phyloP scores from a whole-genome alignment of 2,329 filamentous ascomycete species.

The Lasiodiplodia sp. region DNA sequence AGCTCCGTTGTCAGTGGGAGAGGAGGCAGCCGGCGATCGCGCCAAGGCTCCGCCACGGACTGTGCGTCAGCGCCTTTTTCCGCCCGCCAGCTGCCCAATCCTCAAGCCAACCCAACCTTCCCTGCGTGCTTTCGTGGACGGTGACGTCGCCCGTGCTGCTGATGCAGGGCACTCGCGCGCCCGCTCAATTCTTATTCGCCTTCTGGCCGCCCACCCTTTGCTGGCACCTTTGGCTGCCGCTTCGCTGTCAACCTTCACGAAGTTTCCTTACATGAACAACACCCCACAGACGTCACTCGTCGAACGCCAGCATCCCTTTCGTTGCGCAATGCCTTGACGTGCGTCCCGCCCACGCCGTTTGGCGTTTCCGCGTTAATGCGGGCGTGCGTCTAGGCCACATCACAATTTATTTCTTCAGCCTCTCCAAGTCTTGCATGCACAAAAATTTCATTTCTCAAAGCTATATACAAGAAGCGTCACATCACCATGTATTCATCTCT shows the following conservation, averaged over 20 bases:
- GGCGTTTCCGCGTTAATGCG: background rate
- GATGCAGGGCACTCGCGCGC: background rate
- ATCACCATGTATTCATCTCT: conserved; percentile 8
- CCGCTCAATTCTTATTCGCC: background rate
- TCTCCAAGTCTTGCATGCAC: background rate
- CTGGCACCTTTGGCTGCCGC: conserved; percentile 4
- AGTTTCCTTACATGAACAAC: background rate
- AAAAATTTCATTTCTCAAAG: conserved; percentile 1
- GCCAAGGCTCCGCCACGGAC: conserved; percentile 25
- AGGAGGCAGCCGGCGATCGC: conserved; percentile 15
- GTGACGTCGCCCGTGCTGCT: conserved; percentile 22
- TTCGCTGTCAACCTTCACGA: background rate
- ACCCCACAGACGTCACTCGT: conserved; percentile 13
- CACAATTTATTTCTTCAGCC: background rate
- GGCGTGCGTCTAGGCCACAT: background rate
- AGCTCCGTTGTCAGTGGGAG: conserved; percentile 26
- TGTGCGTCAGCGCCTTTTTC: conserved; percentile 29
- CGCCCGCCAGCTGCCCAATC: conserved; percentile 16
- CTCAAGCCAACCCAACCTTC: conserved; percentile 7
- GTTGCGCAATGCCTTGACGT: background rate
- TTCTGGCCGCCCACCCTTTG: background rate
- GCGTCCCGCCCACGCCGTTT: background rate
- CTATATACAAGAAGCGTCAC: conserved; percentile 21
- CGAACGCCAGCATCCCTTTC: background rate
- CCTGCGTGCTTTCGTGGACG: conserved; percentile 27